These are phyloP conservation scores for Heritiera fomes DNA, from an alignment of 345 rosid species.

Conservation along the genomic window DNA sequence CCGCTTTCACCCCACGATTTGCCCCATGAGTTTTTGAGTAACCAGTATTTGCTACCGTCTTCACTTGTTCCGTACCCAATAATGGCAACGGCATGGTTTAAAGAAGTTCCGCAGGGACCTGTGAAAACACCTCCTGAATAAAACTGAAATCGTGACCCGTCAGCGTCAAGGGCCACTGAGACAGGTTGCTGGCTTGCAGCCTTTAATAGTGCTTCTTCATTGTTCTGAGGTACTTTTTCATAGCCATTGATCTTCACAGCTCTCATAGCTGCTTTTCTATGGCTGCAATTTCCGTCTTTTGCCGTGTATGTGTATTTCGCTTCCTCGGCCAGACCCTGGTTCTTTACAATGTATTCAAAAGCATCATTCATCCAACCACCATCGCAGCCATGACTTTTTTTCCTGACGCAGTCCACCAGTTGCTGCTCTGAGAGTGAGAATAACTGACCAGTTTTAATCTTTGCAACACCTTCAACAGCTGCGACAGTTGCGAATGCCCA, in stretches of 20 bases:
- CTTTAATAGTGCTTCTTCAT: slow-evolving; percentile 46
- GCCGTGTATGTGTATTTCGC: slow-evolving; percentile 30
- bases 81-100: slow-evolving; percentile 18
- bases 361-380: slow-evolving; percentile 40
- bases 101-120: slow-evolving; percentile 17
- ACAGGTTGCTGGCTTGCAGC: slow-evolving; percentile 67
- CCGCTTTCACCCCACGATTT: slow-evolving; percentile 64
- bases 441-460: slow-evolving; percentile 41
- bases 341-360: slow-evolving; percentile 29
- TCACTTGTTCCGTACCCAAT: slow-evolving; percentile 29
- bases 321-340: slow-evolving; percentile 37
- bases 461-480: slow-evolving; percentile 43
- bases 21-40: slow-evolving; percentile 33
- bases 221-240: slow-evolving; percentile 44
- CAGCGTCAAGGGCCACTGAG: slow-evolving; percentile 40
- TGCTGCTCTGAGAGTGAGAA: slow-evolving; percentile 53
- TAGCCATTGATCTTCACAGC: slow-evolving; percentile 44
- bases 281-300: slow-evolving; percentile 26
- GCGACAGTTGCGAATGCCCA: slow-evolving; percentile 20
- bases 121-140: slow-evolving; percentile 48
- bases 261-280: slow-evolving; percentile 12
- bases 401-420: slow-evolving; percentile 47
- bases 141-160: not conserved
- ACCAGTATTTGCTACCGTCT: slow-evolving; percentile 29
- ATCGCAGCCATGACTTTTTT: slow-evolving; percentile 28